Percentiles rank a stretch among this genome's conserved stretches.
Conservation (phyloP, 2,329 filamentous ascomycete genomes). For the Clonostachys solani region DNA sequence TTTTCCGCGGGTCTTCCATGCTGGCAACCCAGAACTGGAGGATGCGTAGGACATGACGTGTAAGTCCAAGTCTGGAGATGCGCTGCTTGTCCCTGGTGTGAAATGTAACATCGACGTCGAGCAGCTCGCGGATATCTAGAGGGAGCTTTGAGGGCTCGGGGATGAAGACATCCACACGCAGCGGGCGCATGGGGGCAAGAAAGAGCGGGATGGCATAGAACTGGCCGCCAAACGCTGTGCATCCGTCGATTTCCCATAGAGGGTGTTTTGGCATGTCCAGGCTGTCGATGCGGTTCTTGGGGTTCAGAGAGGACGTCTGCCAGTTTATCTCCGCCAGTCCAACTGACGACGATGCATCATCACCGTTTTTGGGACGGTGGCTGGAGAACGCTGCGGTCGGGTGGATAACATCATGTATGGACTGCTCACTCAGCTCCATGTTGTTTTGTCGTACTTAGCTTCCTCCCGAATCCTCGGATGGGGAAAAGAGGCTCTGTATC, state of each 20-base stretch:
- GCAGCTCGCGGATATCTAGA: slow-evolving; percentile 33
- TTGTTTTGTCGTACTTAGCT: neutral
- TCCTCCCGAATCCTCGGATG: no score
- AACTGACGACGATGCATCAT: neutral
- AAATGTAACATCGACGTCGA: slow-evolving; percentile 46
- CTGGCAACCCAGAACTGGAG: slow-evolving; percentile 45
- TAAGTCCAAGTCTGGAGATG: slow-evolving; percentile 44
- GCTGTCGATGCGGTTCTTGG: slow-evolving; percentile 57
- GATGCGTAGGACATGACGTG: slow-evolving; percentile 47
- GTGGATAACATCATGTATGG: slow-evolving; percentile 52
- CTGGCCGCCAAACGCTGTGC: slow-evolving; percentile 51
- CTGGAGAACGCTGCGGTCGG: slow-evolving; percentile 48
- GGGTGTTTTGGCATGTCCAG: slow-evolving; percentile 37
- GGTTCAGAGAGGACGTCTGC: slow-evolving; percentile 48
- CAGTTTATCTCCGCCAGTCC: slow-evolving; percentile 21
- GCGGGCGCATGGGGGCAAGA: slow-evolving; percentile 35
- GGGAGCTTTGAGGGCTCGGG: slow-evolving; percentile 41
- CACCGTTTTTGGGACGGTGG: slow-evolving; percentile 3
- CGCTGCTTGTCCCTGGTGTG: slow-evolving; percentile 47
- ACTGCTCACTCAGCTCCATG: slow-evolving; percentile 50
- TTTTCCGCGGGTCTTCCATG: slow-evolving; percentile 16
- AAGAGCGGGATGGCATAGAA: slow-evolving; percentile 53
- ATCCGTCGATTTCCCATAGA: slow-evolving; percentile 56
- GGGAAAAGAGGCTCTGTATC: no score
- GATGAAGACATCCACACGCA: slow-evolving; percentile 55